Base-by-base conservation (phyloP, 2,329 filamentous ascomycete species). In the Neophaeococcomyces mojaviensis region DNA sequence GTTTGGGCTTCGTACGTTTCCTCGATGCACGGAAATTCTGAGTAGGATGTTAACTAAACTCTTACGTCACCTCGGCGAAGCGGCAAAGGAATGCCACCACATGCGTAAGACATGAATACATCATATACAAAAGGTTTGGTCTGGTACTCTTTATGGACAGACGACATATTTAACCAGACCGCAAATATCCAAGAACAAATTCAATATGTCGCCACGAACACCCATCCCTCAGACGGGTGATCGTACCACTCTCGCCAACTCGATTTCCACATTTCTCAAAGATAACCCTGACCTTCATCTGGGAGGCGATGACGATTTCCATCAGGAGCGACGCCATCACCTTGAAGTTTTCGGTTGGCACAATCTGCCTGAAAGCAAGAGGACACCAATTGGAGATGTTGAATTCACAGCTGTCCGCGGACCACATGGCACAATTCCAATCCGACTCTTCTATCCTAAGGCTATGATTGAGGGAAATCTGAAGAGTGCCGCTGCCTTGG, bases 381-480 rank as follows among this genome's bases (percentile, higher is more conserved):
- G 51, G 22, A 51, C 59, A 3, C 49, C 57, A 9, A 65, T 65
- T 33, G 49, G 55, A 9, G 46, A 54, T 4, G 59, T 64, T 16
- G 60, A 65, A 26, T 63, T 61, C 49, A 61, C 60, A 2, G 59
- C 56, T 7, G 49, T 65, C 33, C 56, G 58, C 19, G 61, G 61
- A 1, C 61, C 58, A 0, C 55, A 65, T 35, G 61, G 62, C 6
- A 65, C 60, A 1, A 63, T 65, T 4, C 61, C 58, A 0, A 48
- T 65, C n/a, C 24, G 24, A 6, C 24, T 28, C 24, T 28, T 28
- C 24, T 28, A 28, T 28, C 24, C 24, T 10, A 28, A 28, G 24
- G 5, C 10, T 6, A 10, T 28, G 24, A 28, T 10, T 5, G 24
- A 28, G 5, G 24, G 24, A 28, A 10, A 10, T 10, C 24, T 5